Evolutionary conservation across 106 monocot species (phyloP), one percentile per base, ranked within the genome.

Genomic region (Ottelia alismoides): DNA sequence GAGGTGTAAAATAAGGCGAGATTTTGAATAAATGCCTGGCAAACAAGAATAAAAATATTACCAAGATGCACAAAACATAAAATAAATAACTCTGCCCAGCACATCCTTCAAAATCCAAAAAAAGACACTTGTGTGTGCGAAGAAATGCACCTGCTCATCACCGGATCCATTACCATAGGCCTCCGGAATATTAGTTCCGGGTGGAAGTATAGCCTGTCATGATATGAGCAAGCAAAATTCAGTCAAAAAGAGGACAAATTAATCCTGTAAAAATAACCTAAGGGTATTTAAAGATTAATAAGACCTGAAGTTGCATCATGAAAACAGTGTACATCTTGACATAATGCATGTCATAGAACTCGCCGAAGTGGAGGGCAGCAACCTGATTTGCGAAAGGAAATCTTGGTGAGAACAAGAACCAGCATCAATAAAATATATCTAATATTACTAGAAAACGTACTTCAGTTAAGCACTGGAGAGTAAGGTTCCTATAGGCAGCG

Each of bases 401-500:
- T n/a, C n/a, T n/a, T n/a, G n/a, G n/a, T n/a, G n/a, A n/a, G n/a
- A n/a, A n/a, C n/a, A n/a, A n/a, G n/a, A n/a, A n/a, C n/a, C n/a
- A n/a, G n/a, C n/a, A n/a, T n/a, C n/a, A n/a, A n/a, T n/a, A n/a
- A n/a, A n/a, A n/a, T n/a, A n/a, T n/a, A n/a, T n/a, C n/a, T n/a
- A n/a, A n/a, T n/a, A n/a, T n/a, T n/a, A 43, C 16, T 43, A 43
- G 16, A 43, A 43, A 43, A n/a, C n/a, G 4, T 75, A 80, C 98
- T 90, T 99, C 98, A 59, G 98, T 90, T 58, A 99, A 57, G 72
- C 98, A 99, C 52, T 99, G 98, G 30, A 99, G 86, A 26, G 90
- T 99, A 47, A 99, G 82, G 69, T 99, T 99, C 61, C 98, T 82
- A 45, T 86, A 90, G 3, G 90, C 78, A 61, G 79, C 70, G 60